Percentiles rank a stretch among this genome's conserved stretches.
Conservation (phyloP, 2,329 filamentous ascomycete genomes). For the Lachnellula hyalina region DNA sequence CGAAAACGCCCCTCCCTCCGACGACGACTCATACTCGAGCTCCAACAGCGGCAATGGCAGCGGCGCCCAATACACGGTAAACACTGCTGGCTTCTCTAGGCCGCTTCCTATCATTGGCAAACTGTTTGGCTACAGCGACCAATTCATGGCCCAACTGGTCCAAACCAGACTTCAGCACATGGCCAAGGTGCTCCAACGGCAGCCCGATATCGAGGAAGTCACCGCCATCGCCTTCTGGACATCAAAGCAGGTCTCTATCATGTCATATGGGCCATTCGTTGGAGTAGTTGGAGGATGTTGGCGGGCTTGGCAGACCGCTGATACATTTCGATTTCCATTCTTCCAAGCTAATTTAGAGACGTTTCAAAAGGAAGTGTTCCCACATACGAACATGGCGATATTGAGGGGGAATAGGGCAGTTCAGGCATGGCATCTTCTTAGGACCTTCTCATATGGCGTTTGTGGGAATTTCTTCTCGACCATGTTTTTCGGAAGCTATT, state of each 20-base stretch:
- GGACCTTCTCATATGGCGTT: constrained; percentile 19
- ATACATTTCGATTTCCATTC: constrained; percentile 28
- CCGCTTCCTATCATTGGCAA: constrained; percentile 24
- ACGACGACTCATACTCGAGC: constrained; percentile 24
- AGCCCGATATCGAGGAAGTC: constrained; percentile 24
- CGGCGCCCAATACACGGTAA: background rate
- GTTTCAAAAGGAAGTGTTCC: constrained; percentile 20
- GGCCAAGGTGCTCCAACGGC: constrained; percentile 15
- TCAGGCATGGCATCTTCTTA: constrained; percentile 21
- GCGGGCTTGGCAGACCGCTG: constrained; percentile 18
- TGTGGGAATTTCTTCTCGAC: constrained; percentile 17
- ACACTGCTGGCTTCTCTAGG: constrained; percentile 5
- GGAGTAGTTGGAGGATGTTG: constrained; percentile 24
- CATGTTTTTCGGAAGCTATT: constrained; percentile 24
- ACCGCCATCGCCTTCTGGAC: constrained; percentile 25
- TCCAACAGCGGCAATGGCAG: background rate
- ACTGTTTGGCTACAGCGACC: constrained; percentile 19
- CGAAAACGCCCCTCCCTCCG: constrained; percentile 23
- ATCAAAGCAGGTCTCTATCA: constrained; percentile 23
- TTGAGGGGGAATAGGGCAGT: constrained; percentile 17
- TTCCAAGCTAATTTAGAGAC: constrained; percentile 24
- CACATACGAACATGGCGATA: constrained; percentile 2
- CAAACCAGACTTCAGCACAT: constrained; percentile 2
- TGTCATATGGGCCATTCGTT: constrained; percentile 22
- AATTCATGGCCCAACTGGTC: constrained; percentile 4